These are phyloP conservation scores for Paecilomyces sp. DNA, from an alignment of 2,329 filamentous ascomycete genomes.

Conservation along the genomic window DNA sequence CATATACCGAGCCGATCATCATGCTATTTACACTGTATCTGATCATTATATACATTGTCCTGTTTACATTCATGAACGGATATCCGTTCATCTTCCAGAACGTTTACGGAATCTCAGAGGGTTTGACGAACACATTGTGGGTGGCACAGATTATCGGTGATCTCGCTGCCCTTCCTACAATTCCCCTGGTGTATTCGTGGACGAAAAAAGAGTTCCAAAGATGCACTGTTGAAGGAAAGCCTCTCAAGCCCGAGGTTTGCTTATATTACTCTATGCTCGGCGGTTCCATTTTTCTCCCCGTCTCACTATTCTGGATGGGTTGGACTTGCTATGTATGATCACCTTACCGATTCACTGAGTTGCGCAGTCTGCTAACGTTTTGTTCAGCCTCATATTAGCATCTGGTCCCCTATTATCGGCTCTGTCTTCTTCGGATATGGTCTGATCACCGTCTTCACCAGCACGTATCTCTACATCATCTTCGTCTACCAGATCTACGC, in stretches of 20 bases:
- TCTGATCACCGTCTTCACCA: constrained; percentile 33
- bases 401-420: constrained; percentile 41
- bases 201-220: constrained; percentile 31
- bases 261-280: constrained; percentile 37
- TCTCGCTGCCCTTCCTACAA: constrained; percentile 13
- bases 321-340: constrained; percentile 35
- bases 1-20: constrained; percentile 38
- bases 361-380: neutral
- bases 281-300: constrained; percentile 15
- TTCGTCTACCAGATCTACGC: constrained; percentile 5
- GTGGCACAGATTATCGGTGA: constrained; percentile 18
- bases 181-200: constrained; percentile 41
- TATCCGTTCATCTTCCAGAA: constrained; percentile 47
- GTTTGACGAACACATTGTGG: constrained; percentile 45
- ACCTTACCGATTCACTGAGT: neutral
- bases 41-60: constrained; percentile 27
- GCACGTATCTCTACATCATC: constrained; percentile 5
- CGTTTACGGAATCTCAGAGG: constrained; percentile 41
- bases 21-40: constrained; percentile 25
- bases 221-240: neutral
- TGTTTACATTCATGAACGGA: constrained; percentile 37
- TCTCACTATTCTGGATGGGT: constrained; percentile 46
- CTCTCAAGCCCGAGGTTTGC: constrained; percentile 29
- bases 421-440: constrained; percentile 39
- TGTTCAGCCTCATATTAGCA: constrained; percentile 25